Evolutionary conservation across 2,329 filamentous ascomycete species (phyloP), one percentile per base, ranked within the genome.

Genomic region (Zelopaecilomyces penicillatus): DNA sequence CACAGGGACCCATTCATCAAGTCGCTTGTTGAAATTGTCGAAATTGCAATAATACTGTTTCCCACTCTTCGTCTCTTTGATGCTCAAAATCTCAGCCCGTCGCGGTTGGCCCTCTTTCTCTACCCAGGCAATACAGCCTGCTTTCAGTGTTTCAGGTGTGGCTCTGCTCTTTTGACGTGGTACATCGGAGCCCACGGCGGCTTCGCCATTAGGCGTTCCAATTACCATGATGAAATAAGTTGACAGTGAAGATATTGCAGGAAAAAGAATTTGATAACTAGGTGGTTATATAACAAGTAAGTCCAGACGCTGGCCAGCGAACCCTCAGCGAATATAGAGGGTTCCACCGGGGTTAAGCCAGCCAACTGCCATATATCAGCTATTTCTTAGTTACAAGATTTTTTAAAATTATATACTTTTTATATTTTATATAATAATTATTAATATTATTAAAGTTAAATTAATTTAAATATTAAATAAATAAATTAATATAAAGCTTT

Each of bases 41-140:
- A 96, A 97, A 65, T 97, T 95, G 58, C 95, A 94, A 65, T 96
- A 96, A 61, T 91, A 96, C 44, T 87, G 85, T 34, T 87, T 84
- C 11, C 85, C 83, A 57, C 87, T 91, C 65, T 94, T 94, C 26
- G 87, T 85, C 48, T 90, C 87, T 59, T 87, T 84, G 55, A 97
- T 94, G 47, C 88, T 93, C n/a, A 98, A 71, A 51, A 98, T 95
- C 65, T 98, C 93, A 56, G 93, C 93, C 68, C 93, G 89, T 56
- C 93, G 83, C 50, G 85, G 77, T 58, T 90, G 82, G 49, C 88
- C 88, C 64, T 95, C 89, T 51, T 81, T 81, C 46, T 70, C 66
- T 37, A 81, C 77, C 70, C 75, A 74, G 26, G 76, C 76, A 46
- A 81, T 80, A 61, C 76, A 80, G 37, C 77, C 77, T 7, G 73